These are phyloP conservation scores for Metschnikowia lunata DNA, from an alignment of 805 yeast genomes.

Conservation along the genomic window DNA sequence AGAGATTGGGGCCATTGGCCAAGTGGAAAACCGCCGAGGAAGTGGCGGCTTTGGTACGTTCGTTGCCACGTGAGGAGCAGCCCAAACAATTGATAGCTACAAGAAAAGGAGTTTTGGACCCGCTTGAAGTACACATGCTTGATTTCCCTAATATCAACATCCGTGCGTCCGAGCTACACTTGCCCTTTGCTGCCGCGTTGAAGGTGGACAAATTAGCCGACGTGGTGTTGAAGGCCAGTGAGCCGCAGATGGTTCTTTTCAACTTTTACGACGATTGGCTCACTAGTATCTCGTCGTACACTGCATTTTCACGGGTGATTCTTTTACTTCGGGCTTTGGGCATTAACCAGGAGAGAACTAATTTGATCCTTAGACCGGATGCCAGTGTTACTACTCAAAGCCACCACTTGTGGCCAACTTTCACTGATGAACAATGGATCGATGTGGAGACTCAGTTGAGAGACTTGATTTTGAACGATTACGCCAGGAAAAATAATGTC, in stretches of 20 bases:
- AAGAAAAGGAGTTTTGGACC: conserved; percentile 87
- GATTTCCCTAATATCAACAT: conserved; percentile 92
- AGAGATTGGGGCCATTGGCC: conserved; percentile 85
- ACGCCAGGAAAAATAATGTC: conserved; percentile 79
- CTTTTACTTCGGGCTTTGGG: conserved; percentile 79
- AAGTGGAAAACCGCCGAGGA: conserved; percentile 99
- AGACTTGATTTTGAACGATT: conserved; percentile 81
- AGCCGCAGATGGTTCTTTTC: conserved; percentile 88
- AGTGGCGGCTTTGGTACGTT: conserved; percentile 83
- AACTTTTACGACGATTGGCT: conserved; percentile 96
- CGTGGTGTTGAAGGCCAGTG: conserved; percentile 78
- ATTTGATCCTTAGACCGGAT: conserved; percentile 72
- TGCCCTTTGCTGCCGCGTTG: conserved; percentile 87
- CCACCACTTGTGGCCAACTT: conserved; percentile 92
- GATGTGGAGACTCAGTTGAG: conserved; percentile 82
- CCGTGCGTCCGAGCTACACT: conserved; percentile 79
- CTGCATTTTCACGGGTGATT: conserved; percentile 88
- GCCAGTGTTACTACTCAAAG: conserved; percentile 61
- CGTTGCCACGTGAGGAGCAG: conserved; percentile 89
- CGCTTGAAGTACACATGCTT: conserved; percentile 92
- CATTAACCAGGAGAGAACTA: conserved; percentile 72
- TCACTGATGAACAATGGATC: conserved; percentile 86
- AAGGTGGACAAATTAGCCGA: conserved; percentile 75
- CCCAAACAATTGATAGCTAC: conserved; percentile 91
- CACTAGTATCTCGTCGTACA: conserved; percentile 68